Percentiles rank a stretch among this genome's conserved stretches.
Evolutionary conservation across 768 basidiomycete species (phyloP).

Genomic region (Leccinellum rugosiceps): DNA sequence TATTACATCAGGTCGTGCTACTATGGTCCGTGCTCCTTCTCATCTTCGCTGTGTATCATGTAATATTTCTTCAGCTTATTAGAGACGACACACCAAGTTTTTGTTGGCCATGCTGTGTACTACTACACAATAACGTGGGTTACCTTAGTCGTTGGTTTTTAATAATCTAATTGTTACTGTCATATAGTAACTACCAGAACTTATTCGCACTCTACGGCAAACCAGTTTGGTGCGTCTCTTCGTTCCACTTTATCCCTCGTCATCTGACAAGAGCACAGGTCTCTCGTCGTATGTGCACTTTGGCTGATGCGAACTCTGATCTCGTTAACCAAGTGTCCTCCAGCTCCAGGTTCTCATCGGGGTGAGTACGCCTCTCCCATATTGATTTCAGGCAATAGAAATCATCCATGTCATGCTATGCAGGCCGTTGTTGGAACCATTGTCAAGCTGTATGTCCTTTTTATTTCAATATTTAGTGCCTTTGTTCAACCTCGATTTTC

Average conservation of each 20-base stretch:
- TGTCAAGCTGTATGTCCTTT: constrained; percentile 48
- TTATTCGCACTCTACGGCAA: constrained; percentile 34
- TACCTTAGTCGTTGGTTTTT: background rate
- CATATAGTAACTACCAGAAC: constrained; percentile 40
- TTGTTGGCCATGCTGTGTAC: constrained; percentile 53
- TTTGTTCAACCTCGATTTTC: background rate
- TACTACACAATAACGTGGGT: constrained; percentile 53
- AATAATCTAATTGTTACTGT: constrained; percentile 3
- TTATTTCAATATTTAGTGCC: background rate
- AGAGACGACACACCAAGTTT: constrained; percentile 46
- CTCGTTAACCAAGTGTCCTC: background rate
- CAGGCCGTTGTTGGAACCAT: constrained; percentile 51
- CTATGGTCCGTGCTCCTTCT: constrained; percentile 28
- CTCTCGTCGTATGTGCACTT: constrained; percentile 41
- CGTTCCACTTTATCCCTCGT: background rate
- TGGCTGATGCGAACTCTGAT: constrained; percentile 3
- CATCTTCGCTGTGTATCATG: background rate
- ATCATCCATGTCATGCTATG: background rate
- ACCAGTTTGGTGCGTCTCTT: constrained; percentile 42
- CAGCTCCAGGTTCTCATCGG: constrained; percentile 47
- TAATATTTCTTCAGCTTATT: constrained; percentile 35
- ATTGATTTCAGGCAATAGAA: background rate
- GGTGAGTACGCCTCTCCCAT: constrained; percentile 16
- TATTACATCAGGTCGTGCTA: constrained; percentile 26
- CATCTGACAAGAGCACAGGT: constrained; percentile 37